Conservation (phyloP, 305 asterid genomes). For the Solanum chacoense region DNA sequence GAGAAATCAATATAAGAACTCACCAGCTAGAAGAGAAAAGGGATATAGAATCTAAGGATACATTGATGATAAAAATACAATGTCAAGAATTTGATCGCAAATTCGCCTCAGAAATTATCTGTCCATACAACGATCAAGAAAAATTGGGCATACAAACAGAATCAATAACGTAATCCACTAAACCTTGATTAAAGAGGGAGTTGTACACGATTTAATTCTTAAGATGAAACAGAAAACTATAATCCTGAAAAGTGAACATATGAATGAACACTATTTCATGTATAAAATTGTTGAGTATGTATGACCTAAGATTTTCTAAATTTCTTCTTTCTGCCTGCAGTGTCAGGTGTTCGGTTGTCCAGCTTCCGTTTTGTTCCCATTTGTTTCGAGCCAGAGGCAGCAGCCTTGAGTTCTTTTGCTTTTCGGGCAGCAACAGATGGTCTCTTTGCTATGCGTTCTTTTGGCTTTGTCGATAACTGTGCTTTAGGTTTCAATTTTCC, state of each 20-base stretch:
- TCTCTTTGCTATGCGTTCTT: slow-evolving; percentile 30
- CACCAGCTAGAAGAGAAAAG: neutral
- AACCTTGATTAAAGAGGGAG: neutral
- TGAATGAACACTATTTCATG: neutral
- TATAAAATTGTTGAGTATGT: neutral
- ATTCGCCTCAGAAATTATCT: neutral
- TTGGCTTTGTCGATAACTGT: slow-evolving; percentile 14
- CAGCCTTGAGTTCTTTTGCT: slow-evolving; percentile 30
- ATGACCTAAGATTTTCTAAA: slow-evolving; percentile 42
- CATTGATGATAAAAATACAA: neutral
- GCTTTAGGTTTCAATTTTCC: slow-evolving; percentile 21
- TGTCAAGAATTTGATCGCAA: neutral
- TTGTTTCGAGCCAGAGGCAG: slow-evolving; percentile 15
- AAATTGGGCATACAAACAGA: neutral
- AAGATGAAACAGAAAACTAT: neutral
- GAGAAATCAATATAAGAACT: neutral
- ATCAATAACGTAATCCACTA: neutral
- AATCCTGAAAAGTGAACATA: neutral
- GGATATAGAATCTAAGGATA: neutral
- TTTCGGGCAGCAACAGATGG: slow-evolving; percentile 90
- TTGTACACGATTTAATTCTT: neutral
- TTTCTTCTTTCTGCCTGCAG: slow-evolving; percentile 52
- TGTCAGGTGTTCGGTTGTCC: slow-evolving; percentile 54
- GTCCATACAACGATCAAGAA: neutral
- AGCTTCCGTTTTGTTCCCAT: slow-evolving; percentile 59